These are phyloP conservation scores for Calvatia gigantea DNA, from an alignment of 768 basidiomycete genomes.

Conservation along the genomic window DNA sequence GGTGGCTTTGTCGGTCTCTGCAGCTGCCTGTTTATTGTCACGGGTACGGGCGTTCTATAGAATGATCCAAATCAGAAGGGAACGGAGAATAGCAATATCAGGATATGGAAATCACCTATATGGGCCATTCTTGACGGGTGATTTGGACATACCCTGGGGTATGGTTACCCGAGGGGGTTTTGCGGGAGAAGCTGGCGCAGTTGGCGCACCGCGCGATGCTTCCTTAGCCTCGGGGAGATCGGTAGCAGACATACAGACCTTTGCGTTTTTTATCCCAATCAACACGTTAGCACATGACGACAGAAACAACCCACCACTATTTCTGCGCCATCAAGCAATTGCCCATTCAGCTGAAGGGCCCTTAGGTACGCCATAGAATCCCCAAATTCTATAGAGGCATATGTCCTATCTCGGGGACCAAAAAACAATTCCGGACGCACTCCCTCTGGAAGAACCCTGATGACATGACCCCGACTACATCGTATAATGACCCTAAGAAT, in stretches of 20 bases:
- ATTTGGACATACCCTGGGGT: constrained; percentile 3
- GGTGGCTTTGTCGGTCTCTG: neutral
- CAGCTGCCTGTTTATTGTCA: neutral
- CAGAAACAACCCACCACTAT: constrained; percentile 36
- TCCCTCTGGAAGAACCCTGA: constrained; percentile 19
- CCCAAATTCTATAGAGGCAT: constrained; percentile 48
- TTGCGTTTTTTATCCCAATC: neutral
- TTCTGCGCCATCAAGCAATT: constrained; percentile 29
- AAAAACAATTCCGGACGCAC: constrained; percentile 18
- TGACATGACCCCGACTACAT: constrained; percentile 36
- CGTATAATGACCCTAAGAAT: constrained; percentile 30
- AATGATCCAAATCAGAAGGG: neutral
- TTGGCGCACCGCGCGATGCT: constrained; percentile 24
- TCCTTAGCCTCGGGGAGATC: constrained; percentile 40
- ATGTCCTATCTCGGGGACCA: constrained; percentile 36
- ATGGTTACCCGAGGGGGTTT: neutral
- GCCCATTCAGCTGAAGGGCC: constrained; percentile 40
- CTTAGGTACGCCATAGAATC: constrained; percentile 29
- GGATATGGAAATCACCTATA: constrained; percentile 4
- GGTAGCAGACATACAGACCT: constrained; percentile 33
- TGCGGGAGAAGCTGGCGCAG: neutral
- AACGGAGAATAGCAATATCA: constrained; percentile 2
- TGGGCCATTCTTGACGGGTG: neutral
- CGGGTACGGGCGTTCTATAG: neutral
- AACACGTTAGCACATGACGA: neutral